Percentiles rank a stretch among this genome's conserved stretches.
Conservation (phyloP, 331 rosid species). For the Arachis monticola region DNA sequence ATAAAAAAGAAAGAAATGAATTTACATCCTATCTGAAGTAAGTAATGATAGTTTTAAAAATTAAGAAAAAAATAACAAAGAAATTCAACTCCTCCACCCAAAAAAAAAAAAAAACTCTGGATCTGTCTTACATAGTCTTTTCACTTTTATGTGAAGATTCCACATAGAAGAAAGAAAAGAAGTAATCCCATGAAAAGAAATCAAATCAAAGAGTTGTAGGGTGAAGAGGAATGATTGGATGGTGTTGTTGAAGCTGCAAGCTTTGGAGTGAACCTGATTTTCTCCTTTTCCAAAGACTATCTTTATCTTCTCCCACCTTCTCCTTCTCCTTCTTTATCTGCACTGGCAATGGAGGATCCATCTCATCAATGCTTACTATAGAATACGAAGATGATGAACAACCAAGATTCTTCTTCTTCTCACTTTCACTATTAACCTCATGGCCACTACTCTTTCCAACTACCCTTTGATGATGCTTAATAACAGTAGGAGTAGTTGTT, state of each 20-base stretch:
- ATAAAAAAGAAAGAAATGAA: not conserved
- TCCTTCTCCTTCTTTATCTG: conserved; percentile 46
- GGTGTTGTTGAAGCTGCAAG: conserved; percentile 75
- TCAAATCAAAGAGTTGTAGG: conserved; percentile 65
- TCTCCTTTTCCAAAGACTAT: conserved; percentile 88
- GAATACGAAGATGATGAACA: not conserved
- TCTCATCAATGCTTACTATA: conserved; percentile 46
- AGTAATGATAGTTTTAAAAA: not conserved
- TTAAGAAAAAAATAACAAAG: not conserved
- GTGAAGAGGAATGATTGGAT: conserved; percentile 55
- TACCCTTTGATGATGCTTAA: conserved; percentile 33
- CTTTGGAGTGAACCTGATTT: conserved; percentile 56
- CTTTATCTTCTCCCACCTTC: conserved; percentile 46
- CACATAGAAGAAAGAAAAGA: too few relatives aligned
- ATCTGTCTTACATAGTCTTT: conserved; percentile 10
- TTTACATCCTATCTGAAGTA: conserved; percentile 39
- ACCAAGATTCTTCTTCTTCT: conserved; percentile 10
- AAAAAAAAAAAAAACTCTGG: not conserved
- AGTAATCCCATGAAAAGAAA: not conserved
- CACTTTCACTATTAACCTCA: too few relatives aligned
- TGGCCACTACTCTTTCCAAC: conserved; percentile 24
- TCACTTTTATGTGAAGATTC: too few relatives aligned
- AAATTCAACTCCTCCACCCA: too few relatives aligned
- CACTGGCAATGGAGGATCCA: conserved; percentile 97
- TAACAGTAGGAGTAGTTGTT: not conserved